Conservation (phyloP, 345 rosid species). For the Triadica sebifera region DNA sequence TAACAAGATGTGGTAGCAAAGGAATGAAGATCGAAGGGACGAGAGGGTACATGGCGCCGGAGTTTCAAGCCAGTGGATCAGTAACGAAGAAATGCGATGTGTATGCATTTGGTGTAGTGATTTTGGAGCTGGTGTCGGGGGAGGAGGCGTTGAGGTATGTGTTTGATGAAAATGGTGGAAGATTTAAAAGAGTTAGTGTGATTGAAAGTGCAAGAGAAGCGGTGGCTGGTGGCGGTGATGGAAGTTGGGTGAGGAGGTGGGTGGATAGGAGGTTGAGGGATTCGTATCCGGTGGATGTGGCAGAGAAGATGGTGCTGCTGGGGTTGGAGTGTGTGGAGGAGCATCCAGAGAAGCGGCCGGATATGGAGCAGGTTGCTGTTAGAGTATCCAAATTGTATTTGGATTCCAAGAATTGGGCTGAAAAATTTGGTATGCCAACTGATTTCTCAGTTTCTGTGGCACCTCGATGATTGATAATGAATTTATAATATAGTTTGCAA, state of each 20-base stretch:
- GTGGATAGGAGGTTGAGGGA: constrained; percentile 32
- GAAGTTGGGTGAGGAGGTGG: constrained; percentile 28
- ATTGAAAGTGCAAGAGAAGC: constrained; percentile 27
- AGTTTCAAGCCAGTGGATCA: constrained; percentile 32
- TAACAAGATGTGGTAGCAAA: constrained; percentile 12
- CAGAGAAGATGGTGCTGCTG: constrained; percentile 25
- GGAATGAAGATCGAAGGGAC: constrained; percentile 44
- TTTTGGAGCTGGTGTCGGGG: constrained; percentile 33
- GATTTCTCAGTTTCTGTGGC: constrained; percentile 35
- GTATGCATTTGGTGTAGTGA: constrained; percentile 35
- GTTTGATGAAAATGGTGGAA: constrained; percentile 21
- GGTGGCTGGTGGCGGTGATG: background rate
- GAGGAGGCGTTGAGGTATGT: constrained; percentile 31
- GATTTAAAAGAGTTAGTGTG: constrained; percentile 23
- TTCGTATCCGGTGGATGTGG: constrained; percentile 31
- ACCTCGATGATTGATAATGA: constrained; percentile 22
- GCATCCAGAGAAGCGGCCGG: constrained; percentile 27
- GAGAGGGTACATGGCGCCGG: constrained; percentile 56
- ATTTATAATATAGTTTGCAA: background rate
- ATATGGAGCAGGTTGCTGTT: constrained; percentile 26
- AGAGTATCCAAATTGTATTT: constrained; percentile 31
- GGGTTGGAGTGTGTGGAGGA: constrained; percentile 34
- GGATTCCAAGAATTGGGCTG: constrained; percentile 33
- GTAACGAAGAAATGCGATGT: constrained; percentile 32
- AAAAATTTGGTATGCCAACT: constrained; percentile 23